Evolutionary conservation across 2,329 filamentous ascomycete species (phyloP).

Genomic region (Sordariomycetes sp.): DNA sequence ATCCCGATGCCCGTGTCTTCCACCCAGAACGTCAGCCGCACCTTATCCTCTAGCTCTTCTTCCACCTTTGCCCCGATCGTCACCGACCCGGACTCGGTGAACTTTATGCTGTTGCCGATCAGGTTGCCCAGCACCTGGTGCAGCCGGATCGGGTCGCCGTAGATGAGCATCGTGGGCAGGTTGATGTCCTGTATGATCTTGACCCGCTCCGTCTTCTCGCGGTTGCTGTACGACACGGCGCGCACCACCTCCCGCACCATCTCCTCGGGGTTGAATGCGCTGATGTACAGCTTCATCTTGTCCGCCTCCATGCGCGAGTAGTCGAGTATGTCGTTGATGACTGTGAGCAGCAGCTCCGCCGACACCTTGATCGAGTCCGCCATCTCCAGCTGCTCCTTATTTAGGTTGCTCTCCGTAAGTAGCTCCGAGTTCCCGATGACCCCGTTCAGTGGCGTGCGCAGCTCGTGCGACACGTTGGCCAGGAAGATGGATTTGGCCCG

Average conservation of each 20-base stretch:
- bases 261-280: slow-evolving; percentile 53
- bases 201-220: slow-evolving; percentile 49
- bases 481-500: slow-evolving; percentile 75
- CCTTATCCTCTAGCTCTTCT: slow-evolving; percentile 53
- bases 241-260: slow-evolving; percentile 55
- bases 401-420: slow-evolving; percentile 60
- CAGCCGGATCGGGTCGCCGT: slow-evolving; percentile 51
- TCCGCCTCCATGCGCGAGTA: slow-evolving; percentile 90
- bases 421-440: slow-evolving; percentile 84
- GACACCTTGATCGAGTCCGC: slow-evolving; percentile 78
- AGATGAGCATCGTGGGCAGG: slow-evolving; percentile 58
- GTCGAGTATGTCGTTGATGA: slow-evolving; percentile 94
- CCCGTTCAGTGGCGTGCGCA: slow-evolving; percentile 73
- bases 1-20: slow-evolving; percentile 88
- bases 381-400: slow-evolving; percentile 70
- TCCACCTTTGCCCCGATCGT: slow-evolving; percentile 69
- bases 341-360: slow-evolving; percentile 73
- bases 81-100: slow-evolving; percentile 76
- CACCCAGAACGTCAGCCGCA: slow-evolving; percentile 74
- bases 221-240: slow-evolving; percentile 52
- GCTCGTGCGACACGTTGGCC: slow-evolving; percentile 68
- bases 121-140: slow-evolving; percentile 68
- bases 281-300: slow-evolving; percentile 68
- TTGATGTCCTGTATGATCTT: slow-evolving; percentile 58
- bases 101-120: slow-evolving; percentile 87